A percentile compares a stretch with the other conserved stretches of the same genome.
Conservation (phyloP, 768 basidiomycete species). For the Leccinellum luteum region DNA sequence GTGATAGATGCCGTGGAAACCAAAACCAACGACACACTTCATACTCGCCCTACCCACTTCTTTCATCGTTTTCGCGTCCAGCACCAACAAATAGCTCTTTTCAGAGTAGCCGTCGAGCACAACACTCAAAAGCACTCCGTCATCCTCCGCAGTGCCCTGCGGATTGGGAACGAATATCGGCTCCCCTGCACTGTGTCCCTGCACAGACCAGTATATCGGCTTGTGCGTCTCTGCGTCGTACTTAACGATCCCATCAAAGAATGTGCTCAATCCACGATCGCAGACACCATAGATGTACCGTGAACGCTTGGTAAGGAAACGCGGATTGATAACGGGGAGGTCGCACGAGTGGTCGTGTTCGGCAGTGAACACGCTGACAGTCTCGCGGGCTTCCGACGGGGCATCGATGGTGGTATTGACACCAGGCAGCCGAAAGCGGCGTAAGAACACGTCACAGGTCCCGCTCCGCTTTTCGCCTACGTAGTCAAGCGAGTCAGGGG, state of each 20-base stretch:
- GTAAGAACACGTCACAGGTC: slow-evolving; percentile 21
- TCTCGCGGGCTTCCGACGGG: slow-evolving; percentile 16
- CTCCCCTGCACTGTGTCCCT: slow-evolving; percentile 35
- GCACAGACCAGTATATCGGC: slow-evolving; percentile 26
- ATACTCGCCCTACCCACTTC: slow-evolving; percentile 38
- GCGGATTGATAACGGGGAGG: slow-evolving; percentile 35
- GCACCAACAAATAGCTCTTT: slow-evolving; percentile 35
- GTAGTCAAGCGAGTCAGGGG: slow-evolving; percentile 25
- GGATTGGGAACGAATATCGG: slow-evolving; percentile 38
- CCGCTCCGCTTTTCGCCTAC: slow-evolving; percentile 17
- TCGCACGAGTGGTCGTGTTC: slow-evolving; percentile 32
- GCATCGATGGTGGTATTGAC: slow-evolving; percentile 19
- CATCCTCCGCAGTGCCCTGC: slow-evolving; percentile 30
- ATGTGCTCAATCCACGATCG: slow-evolving; percentile 29
- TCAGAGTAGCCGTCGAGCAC: slow-evolving; percentile 32
- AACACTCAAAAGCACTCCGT: slow-evolving; percentile 37
- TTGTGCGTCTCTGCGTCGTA: slow-evolving; percentile 29
- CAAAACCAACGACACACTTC: slow-evolving; percentile 31
- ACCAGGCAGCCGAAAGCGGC: slow-evolving; percentile 32
- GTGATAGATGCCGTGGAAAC: slow-evolving; percentile 35
- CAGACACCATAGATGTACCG: slow-evolving; percentile 33
- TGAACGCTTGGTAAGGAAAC: slow-evolving; percentile 29
- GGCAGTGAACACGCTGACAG: slow-evolving; percentile 20
- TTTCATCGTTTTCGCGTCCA: slow-evolving; percentile 36
- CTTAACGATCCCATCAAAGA: slow-evolving; percentile 37